These are phyloP conservation scores for Colletotrichum sidae DNA, from an alignment of 2,329 filamentous ascomycete genomes.

Conservation along the genomic window DNA sequence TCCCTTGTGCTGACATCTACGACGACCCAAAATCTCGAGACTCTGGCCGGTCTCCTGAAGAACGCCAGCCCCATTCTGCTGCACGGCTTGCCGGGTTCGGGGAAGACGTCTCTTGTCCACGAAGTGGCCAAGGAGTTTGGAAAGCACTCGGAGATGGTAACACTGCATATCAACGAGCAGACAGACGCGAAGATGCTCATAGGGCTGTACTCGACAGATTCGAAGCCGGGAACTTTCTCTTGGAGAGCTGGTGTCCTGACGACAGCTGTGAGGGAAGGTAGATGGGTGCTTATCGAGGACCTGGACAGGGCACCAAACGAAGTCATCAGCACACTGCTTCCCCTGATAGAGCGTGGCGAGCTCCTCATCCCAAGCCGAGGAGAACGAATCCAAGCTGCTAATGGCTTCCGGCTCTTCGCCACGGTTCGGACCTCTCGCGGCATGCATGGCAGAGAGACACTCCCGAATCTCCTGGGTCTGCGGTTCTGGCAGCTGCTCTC, in stretches of 20 bases:
- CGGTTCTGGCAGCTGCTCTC: constrained; percentile 87
- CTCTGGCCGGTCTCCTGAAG: constrained; percentile 76
- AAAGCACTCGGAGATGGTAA: constrained; percentile 86
- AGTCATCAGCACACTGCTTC: constrained; percentile 91
- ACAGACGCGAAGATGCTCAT: constrained; percentile 97
- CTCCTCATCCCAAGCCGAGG: constrained; percentile 90
- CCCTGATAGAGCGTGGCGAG: constrained; percentile 92
- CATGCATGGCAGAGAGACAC: constrained; percentile 72
- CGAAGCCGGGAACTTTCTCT: constrained; percentile 86
- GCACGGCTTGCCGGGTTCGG: constrained; percentile 84
- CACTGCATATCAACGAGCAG: constrained; percentile 96
- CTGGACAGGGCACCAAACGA: constrained; percentile 94
- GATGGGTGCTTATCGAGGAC: constrained; percentile 98
- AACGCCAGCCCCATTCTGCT: constrained; percentile 79
- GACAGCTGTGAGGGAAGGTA: constrained; percentile 90
- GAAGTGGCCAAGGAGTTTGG: constrained; percentile 85
- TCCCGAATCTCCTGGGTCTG: constrained; percentile 82
- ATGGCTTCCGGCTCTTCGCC: constrained; percentile 90
- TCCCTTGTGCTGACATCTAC: constrained; percentile 78
- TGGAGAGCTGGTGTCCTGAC: constrained; percentile 96
- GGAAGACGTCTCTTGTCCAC: constrained; percentile 89
- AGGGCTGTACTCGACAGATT: constrained; percentile 91
- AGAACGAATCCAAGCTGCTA: constrained; percentile 84
- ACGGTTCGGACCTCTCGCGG: constrained; percentile 85
- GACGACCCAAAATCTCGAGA: constrained; percentile 77